These are phyloP conservation scores for Dicorynia guianensis DNA, from an alignment of 306 rosid genomes.

Conservation along the genomic window DNA sequence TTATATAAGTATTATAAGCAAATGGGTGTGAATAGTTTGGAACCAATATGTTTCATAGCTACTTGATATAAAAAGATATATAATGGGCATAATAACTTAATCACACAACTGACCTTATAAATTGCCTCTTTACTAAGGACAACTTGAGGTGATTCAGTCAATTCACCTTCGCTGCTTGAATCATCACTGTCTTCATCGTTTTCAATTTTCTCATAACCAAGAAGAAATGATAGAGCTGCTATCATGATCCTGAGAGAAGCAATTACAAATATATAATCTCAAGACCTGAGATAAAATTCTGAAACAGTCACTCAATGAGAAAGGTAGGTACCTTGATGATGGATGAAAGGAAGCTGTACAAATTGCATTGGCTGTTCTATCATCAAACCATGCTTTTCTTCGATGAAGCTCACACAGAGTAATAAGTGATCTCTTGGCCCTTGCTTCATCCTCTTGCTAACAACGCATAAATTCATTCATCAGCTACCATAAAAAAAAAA, in stretches of 20 bases:
- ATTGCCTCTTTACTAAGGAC: conserved; percentile 64
- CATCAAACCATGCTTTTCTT: conserved; percentile 85
- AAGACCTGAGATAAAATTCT: background rate
- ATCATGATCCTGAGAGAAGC: conserved; percentile 78
- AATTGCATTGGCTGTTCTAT: conserved; percentile 89
- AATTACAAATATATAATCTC: conserved; percentile 24
- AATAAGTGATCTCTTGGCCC: conserved; percentile 73
- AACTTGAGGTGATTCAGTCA: conserved; percentile 58
- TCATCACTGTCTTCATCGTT: conserved; percentile 74
- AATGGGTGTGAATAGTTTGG: background rate
- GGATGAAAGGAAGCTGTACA: conserved; percentile 82
- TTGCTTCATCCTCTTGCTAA: conserved; percentile 82
- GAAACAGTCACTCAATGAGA: conserved; percentile 19
- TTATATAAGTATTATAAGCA: background rate
- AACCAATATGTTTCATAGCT: conserved; percentile 20
- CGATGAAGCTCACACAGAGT: conserved; percentile 81
- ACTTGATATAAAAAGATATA: background rate
- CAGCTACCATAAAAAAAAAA: conserved; percentile 2
- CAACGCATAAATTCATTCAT: conserved; percentile 26
- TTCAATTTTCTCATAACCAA: conserved; percentile 89
- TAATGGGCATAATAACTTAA: background rate
- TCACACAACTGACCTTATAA: conserved; percentile 70
- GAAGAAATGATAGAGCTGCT: conserved; percentile 75
- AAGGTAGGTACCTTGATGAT: conserved; percentile 63
- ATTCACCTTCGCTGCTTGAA: conserved; percentile 69